Evolutionary conservation across 2,329 filamentous ascomycete genomes (phyloP), one percentile per base, ranked within the genome.

Genomic region (Sclerotinia trifoliorum): DNA sequence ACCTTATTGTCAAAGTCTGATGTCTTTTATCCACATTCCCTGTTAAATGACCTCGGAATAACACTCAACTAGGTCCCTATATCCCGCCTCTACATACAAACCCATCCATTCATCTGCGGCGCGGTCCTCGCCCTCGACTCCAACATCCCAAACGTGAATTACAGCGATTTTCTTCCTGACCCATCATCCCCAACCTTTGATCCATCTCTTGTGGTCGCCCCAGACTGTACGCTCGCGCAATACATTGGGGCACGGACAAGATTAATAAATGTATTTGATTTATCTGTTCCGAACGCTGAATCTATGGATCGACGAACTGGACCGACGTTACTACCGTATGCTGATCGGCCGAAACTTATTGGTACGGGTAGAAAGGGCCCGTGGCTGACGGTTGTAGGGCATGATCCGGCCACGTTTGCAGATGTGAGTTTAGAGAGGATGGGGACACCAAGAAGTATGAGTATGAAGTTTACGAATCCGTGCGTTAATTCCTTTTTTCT

Each of bases 51-150:
- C 15, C 29, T 19, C n/a, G 19, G 19, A 26, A 52, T 66, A 56
- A 66, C 52, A 8, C 21, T 10, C 52, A 10, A 21, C 17, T n/a
- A 66, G 65, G 65, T 66, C 5, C 74, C 74, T 44, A 72, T 79
- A 54, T 70, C 73, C 6, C 74, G 77, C n/a, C 68, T 77, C 66
- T 79, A 77, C 65, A 69, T 74, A 15, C 71, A 77, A 29, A 70
- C 70, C 48, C 73, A 76, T 44, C 74, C 76, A 17, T 71, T 63
- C 0, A 70, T 73, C 24, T 72, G 75, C 17, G 69, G 74, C 24
- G 76, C 75, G 5, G 71, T 77, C 17, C 68, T 79, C 2, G 72
- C 78, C 60, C 73, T 79, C 5, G 77, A 79, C 51, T 78, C 77
- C 0, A 78, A 78, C 42, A 77, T 78, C 2, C 72, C 72, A 15